Conservation (phyloP, 768 basidiomycete genomes). For the Tulasnella sp. region DNA sequence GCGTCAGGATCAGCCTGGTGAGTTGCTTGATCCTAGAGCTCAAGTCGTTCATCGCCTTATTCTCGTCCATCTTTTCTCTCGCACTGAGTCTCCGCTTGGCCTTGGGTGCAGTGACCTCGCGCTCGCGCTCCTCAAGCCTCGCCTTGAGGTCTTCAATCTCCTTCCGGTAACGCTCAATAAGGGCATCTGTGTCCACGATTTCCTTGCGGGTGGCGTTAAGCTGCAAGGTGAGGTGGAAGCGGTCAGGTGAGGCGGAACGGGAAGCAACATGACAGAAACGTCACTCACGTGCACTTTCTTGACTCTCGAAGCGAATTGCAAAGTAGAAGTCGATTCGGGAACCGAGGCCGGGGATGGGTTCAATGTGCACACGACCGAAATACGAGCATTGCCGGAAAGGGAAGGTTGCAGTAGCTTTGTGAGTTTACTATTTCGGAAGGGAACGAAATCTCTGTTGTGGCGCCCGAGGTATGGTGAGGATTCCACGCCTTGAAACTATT, state of each 20-base stretch:
- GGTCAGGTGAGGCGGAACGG: background rate
- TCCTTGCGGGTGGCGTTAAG: constrained; percentile 90
- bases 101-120: constrained; percentile 46
- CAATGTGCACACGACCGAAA: constrained; percentile 93
- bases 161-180: constrained; percentile 89
- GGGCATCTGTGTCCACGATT: constrained; percentile 85
- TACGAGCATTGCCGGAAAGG: constrained; percentile 88
- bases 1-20: constrained; percentile 80
- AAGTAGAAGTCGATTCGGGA: constrained; percentile 79
- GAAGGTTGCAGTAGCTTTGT: constrained; percentile 94
- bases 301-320: constrained; percentile 86
- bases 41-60: constrained; percentile 77
- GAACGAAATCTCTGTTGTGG: constrained; percentile 72
- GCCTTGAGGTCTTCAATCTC: constrained; percentile 88
- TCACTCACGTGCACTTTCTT: constrained; percentile 72
- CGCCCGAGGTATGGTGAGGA: background rate
- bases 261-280: too few species aligned
- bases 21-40: constrained; percentile 75
- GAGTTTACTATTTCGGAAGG: constrained; percentile 92
- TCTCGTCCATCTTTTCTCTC: constrained; percentile 77
- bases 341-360: constrained; percentile 79
- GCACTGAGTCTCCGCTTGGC: constrained; percentile 48
- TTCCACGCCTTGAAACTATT: too few species aligned
- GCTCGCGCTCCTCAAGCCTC: constrained; percentile 65
- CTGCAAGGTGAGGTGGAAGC: constrained; percentile 35